phyloP scores from a whole-genome alignment of 2,329 filamentous ascomycete species.

The Geosmithia putterillii region DNA sequence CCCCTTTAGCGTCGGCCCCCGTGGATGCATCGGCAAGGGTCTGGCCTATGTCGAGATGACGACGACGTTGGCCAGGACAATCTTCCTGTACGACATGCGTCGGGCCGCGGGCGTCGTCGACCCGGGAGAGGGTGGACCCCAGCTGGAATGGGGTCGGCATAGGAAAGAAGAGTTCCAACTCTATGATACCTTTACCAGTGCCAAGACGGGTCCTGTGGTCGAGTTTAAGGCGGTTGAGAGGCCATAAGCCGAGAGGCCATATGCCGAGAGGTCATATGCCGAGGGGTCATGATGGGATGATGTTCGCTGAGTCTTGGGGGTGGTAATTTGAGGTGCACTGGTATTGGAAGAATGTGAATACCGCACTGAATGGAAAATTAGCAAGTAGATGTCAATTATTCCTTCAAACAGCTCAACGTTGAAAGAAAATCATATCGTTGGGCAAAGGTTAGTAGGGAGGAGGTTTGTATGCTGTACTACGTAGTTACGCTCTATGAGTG shows the following conservation, averaged over 20 bases:
- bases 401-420: too few species aligned
- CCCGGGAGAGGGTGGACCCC: slow-evolving; percentile 36
- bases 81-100: slow-evolving; percentile 50
- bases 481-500: too few species aligned
- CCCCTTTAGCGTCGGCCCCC: slow-evolving; percentile 58
- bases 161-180: slow-evolving; percentile 53
- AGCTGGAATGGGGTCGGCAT: slow-evolving; percentile 41
- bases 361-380: too few species aligned
- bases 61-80: slow-evolving; percentile 45
- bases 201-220: slow-evolving; percentile 59
- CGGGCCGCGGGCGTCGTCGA: slow-evolving; percentile 34
- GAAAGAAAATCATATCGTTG: too few species aligned
- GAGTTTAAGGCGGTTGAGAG: slow-evolving; percentile 35
- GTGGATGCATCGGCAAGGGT: slow-evolving; percentile 62
- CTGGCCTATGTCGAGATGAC: slow-evolving; percentile 57
- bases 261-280: neutral
- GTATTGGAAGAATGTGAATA: too few species aligned
- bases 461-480: too few species aligned
- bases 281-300: too few species aligned
- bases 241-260: slow-evolving; percentile 3
- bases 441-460: too few species aligned
- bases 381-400: too few species aligned
- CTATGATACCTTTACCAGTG: slow-evolving; percentile 59
- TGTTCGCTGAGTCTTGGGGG: too few species aligned
- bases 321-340: too few species aligned